phyloP scores from a whole-genome alignment of 2,329 filamentous ascomycete genomes.

The Arthrobotrys megalospora region DNA sequence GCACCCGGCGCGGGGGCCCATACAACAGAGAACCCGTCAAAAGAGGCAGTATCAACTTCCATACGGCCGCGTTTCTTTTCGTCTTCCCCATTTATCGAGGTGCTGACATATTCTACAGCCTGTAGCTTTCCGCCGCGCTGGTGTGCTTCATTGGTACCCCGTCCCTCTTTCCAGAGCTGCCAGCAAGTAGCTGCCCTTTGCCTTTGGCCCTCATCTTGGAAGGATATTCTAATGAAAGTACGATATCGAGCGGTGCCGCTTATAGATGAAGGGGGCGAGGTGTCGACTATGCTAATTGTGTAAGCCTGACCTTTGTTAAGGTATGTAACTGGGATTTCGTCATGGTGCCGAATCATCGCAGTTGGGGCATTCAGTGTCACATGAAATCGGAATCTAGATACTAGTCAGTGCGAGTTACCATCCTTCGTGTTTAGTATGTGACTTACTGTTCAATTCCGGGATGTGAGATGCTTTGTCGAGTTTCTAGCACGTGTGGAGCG shows the following conservation, averaged over 20 bases:
- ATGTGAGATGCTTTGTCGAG: constrained; percentile 43
- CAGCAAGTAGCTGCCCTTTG: constrained; percentile 85
- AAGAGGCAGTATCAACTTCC: constrained; percentile 82
- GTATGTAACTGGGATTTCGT: constrained; percentile 97
- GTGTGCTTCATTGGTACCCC: constrained; percentile 95
- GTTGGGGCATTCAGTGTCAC: constrained; percentile 93
- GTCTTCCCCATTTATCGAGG: constrained; percentile 71
- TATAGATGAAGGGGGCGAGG: constrained; percentile 73
- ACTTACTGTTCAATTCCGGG: constrained; percentile 62
- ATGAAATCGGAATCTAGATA: constrained; percentile 83
- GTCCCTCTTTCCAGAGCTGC: constrained; percentile 95
- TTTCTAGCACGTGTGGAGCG: constrained; percentile 1
- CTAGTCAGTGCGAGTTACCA: constrained; percentile 3
- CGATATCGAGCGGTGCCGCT: constrained; percentile 80
- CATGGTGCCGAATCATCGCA: constrained; percentile 90
- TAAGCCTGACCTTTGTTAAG: constrained; percentile 98
- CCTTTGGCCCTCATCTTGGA: constrained; percentile 94
- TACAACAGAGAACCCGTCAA: constrained; percentile 91
- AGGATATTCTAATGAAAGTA: constrained; percentile 94
- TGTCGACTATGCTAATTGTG: constrained; percentile 86
- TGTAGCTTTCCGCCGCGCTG: constrained; percentile 92
- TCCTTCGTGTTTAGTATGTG: neutral
- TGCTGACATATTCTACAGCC: constrained; percentile 92
- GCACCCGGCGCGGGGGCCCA: constrained; percentile 84
- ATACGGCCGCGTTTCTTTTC: constrained; percentile 78